Base-by-base conservation (phyloP, 2,329 filamentous ascomycete species). In the Xylaria sp. region DNA sequence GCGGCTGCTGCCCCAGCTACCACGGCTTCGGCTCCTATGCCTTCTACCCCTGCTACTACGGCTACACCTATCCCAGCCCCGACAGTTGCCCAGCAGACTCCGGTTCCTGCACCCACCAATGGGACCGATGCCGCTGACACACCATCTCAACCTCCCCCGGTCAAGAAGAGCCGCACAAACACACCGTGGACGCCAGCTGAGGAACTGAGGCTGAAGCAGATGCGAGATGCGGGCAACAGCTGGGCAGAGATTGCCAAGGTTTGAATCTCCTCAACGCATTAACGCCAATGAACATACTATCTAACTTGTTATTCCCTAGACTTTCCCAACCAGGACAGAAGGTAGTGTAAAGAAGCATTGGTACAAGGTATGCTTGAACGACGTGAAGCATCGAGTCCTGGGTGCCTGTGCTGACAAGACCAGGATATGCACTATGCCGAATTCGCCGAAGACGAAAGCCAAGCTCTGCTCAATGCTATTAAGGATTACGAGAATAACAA, bases 171-270 rank as follows among this genome's bases (percentile, higher is more conserved):
- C 72, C 86, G 95, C 64, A 98, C 95, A n/a, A 99, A 99, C 75
- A 99, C 95, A 2, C 95, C 95, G 0, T 99, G 95, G 95, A 97
- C 94, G 1, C 92, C 94, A 2, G 91, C 91, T 35, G 95, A 99
- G 77, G 95, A 99, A 78, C 87, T 94, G 75, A 84, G 93, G 47
- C 81, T 99, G 70, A 98, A 98, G 83, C 88, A 90, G 69, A 96
- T 99, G 92, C 87, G 95, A 72, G 95, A 98, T 77, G 87, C 89
- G 1, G 94, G 94, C 11, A 94, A 91, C 71, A 97, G 92, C 73
- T 99, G 95, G 95, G 96, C 92, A 51, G 95, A 98, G 73, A 99
- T 99, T 74, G 95, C 94, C 70, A 98, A 98, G 89, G 94, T 96
- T 72, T 33, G 67, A 58, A 17, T 21, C 1, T 11, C 25, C 14